Conservation (phyloP, 2,329 filamentous ascomycete species). For the Alternaria hordeiaustralica region DNA sequence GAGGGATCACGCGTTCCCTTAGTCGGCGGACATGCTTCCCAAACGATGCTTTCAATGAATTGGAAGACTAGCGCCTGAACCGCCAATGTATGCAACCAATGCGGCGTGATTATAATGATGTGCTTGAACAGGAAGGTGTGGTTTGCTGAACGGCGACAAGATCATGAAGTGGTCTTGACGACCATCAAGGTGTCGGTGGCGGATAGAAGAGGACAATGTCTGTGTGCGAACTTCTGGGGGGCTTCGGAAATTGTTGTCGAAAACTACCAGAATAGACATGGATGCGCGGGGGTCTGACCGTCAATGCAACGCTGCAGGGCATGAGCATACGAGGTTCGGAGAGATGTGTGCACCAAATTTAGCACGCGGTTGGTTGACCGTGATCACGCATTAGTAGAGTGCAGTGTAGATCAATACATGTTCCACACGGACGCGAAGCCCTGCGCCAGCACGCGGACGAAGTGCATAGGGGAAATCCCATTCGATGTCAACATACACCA, state of each 20-base stretch:
- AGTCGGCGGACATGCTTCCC: constrained; percentile 15
- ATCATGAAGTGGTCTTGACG: neutral
- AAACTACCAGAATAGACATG: constrained; percentile 9
- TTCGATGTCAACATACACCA: neutral
- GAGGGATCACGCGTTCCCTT: constrained; percentile 10
- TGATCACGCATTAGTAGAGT: neutral
- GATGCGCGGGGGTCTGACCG: constrained; percentile 10
- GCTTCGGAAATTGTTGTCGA: constrained; percentile 2
- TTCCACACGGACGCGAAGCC: neutral
- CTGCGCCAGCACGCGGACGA: neutral
- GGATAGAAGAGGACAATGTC: constrained; percentile 1
- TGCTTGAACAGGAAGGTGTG: constrained; percentile 14
- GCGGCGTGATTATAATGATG: constrained; percentile 2
- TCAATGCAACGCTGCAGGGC: constrained; percentile 6
- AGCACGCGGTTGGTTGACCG: constrained; percentile 14
- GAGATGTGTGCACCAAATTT: constrained; percentile 11
- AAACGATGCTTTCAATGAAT: constrained; percentile 23
- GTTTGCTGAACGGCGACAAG: neutral
- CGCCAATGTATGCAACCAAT: neutral
- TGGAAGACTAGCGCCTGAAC: constrained; percentile 13
- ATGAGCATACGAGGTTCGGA: constrained; percentile 3
- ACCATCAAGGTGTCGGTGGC: constrained; percentile 7
- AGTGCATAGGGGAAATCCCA: neutral
- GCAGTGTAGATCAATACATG: neutral
- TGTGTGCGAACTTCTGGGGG: constrained; percentile 9